These are phyloP conservation scores for Stagonosporopsis rhizophila DNA, from an alignment of 2,329 filamentous ascomycete species.

Conservation along the genomic window DNA sequence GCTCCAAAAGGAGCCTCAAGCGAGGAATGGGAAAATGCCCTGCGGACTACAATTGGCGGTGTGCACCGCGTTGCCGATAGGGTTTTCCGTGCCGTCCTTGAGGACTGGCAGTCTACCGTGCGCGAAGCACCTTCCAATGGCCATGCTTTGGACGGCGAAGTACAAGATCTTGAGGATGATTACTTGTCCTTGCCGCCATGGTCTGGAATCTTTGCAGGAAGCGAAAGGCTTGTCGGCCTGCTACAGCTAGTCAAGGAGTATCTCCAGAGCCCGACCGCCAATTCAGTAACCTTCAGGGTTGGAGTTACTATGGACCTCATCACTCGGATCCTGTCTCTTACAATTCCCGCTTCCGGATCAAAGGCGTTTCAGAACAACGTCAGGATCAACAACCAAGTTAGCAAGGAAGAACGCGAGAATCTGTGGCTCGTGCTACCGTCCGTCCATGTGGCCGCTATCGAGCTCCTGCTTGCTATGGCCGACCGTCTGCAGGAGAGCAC, in stretches of 20 bases:
- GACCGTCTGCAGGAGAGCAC: slow-evolving; percentile 65
- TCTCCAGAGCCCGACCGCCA: slow-evolving; percentile 69
- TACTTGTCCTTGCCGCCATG: slow-evolving; percentile 68
- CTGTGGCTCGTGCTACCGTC: slow-evolving; percentile 76
- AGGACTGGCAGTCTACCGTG: slow-evolving; percentile 78
- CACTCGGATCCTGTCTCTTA: slow-evolving; percentile 72
- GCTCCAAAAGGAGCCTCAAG: slow-evolving; percentile 78
- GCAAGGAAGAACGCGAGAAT: slow-evolving; percentile 80
- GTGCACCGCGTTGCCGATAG: slow-evolving; percentile 76
- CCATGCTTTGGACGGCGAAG: slow-evolving; percentile 41
- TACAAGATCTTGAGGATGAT: slow-evolving; percentile 51
- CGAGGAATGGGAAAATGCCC: slow-evolving; percentile 78
- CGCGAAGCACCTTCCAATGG: slow-evolving; percentile 46
- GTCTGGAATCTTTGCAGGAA: slow-evolving; percentile 76
- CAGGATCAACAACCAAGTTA: slow-evolving; percentile 75
- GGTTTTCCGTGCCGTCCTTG: slow-evolving; percentile 78
- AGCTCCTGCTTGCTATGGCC: slow-evolving; percentile 65
- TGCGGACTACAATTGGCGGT: slow-evolving; percentile 67
- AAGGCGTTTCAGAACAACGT: slow-evolving; percentile 48
- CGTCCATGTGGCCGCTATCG: slow-evolving; percentile 75
- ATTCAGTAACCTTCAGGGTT: slow-evolving; percentile 70
- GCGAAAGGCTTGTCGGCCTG: slow-evolving; percentile 71
- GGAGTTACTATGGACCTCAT: slow-evolving; percentile 72
- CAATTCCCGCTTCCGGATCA: slow-evolving; percentile 57
- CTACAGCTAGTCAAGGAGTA: slow-evolving; percentile 70